Conservation (phyloP, 2,329 filamentous ascomycete species). For the Aurifilum marmelostoma region DNA sequence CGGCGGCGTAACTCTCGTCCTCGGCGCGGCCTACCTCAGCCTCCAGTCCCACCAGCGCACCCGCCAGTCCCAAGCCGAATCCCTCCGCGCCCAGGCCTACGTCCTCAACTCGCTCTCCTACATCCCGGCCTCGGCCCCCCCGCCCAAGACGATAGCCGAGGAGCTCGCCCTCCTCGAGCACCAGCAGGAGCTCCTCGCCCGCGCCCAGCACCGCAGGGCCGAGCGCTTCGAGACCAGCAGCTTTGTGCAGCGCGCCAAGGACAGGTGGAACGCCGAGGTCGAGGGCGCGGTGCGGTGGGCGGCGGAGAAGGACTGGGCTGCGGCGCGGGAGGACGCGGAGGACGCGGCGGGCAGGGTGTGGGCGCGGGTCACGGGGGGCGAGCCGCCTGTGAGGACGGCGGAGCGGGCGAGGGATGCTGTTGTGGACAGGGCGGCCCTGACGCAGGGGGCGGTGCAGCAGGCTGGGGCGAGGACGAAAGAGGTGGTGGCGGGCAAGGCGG, state of each 20-base stretch:
- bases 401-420: constrained; percentile 32
- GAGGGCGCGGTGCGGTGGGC: constrained; percentile 67
- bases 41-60: constrained; percentile 71
- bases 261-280: constrained; percentile 77
- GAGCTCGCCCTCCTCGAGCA: constrained; percentile 29
- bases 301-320: constrained; percentile 68
- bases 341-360: constrained; percentile 50
- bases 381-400: constrained; percentile 41
- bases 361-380: constrained; percentile 42
- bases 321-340: constrained; percentile 63
- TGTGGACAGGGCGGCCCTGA: constrained; percentile 27
- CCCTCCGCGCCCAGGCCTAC: constrained; percentile 60
- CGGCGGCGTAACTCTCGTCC: constrained; percentile 75
- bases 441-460: constrained; percentile 29
- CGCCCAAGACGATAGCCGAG: constrained; percentile 41
- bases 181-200: constrained; percentile 28
- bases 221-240: constrained; percentile 43
- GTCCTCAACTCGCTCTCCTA: constrained; percentile 57
- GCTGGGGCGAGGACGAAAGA: constrained; percentile 36
- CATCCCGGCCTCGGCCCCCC: constrained; percentile 47
- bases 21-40: constrained; percentile 73
- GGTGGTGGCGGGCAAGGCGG: constrained; percentile 36
- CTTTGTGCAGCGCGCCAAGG: constrained; percentile 70
- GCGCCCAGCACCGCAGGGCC: constrained; percentile 18
- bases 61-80: constrained; percentile 60